Base-by-base conservation (phyloP, 768 basidiomycete genomes). In the Clitopilus hobsonii region DNA sequence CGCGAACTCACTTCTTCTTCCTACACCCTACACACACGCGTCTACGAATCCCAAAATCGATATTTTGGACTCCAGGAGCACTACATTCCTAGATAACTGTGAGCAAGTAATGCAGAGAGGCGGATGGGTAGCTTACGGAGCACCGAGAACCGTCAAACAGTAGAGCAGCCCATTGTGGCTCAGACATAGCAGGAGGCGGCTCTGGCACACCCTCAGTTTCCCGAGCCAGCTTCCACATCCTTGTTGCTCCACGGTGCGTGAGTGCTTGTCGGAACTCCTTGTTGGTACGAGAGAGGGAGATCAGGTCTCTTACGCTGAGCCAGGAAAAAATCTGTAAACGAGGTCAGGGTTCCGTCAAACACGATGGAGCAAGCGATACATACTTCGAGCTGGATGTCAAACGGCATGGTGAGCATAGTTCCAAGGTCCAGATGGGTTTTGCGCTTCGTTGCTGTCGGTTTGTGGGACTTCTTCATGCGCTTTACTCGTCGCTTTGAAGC, bases 1-100 rank as follows among this genome's bases (percentile, higher is more conserved):
- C 3, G 32, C 32, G n/a, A 6, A 10, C 32, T 3, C 14, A 73
- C 71, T 66, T 63, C 1, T 52, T 23, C 50, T 64, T 63, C 56
- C 64, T 68, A 60, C 71, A 72, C 0, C 6, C 41, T 1, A 30
- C 59, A 49, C 71, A 72, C n/a, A 67, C 56, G 0, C 68, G 60
- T 24, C 63, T 63, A 25, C 65, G 59, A 0, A 70, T 38, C 20
- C 36, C 25, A 38, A 69, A 72, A 32, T 70, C 67, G 3, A 69
- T 54, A 2, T 55, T 61, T 3, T 52, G 51, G 6, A 65, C 55
- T 27, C 60, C 56, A 14, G 57, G 57, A 11, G 53, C 49, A 26
- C 58, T 58, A 47, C 66, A 68, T 13, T 38, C 38, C 67, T 67
- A 47, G 20, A 26, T 11, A 23, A n/a, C 23, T 16, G 18, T 3